Base-by-base conservation (phyloP, 1,139 yeast species). In the Yamadazyma diospyri region DNA sequence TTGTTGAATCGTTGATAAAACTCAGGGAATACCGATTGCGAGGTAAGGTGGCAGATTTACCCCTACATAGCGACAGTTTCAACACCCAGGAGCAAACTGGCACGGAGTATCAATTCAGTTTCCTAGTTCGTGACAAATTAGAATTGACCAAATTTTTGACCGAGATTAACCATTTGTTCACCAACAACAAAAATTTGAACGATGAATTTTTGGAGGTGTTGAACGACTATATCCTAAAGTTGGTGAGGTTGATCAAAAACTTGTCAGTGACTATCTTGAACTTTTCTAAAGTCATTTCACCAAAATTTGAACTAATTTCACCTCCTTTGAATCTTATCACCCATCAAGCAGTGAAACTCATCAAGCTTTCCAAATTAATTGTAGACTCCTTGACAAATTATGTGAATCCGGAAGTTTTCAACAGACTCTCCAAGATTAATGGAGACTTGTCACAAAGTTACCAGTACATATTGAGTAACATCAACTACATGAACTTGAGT, bases 221-320 rank as follows among this genome's bases (percentile, higher is more conserved):
- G 4, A 59, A 63, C 44, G 81, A 75, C 37, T 53, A 61, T 36
- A 74, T 72, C 39, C 47, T 74, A 27, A 75, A 73, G 39, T 52
- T 75, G 14, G 55, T 66, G 3, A 58, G 78, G 32, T 41, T 72
- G 5, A 47, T 68, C 23, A 74, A 69, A 45, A 64, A 60, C 35
- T 42, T 72, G 4, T 49, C 72, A 3, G 54, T 47, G 26, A 51
- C 65, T n/a, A 63, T 72, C 22, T 43, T 64, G 27, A 64, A 56
- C 33, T 50, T 66, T 35, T 50, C 64, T 7, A 51, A 54, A 36
- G 50, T 43, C 38, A 40, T 57, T 24, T 46, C 49, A 9, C 37
- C 42, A 12, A 36, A 39, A 17, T 29, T 32, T 12, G 41, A 41
- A 17, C 39, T 56, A 14, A 43, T 60, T 5, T 59, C 55, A 28